These are phyloP conservation scores for Plasmodium chabaudi DNA, from an alignment of 169 alveolate species.

Conservation along the genomic window DNA sequence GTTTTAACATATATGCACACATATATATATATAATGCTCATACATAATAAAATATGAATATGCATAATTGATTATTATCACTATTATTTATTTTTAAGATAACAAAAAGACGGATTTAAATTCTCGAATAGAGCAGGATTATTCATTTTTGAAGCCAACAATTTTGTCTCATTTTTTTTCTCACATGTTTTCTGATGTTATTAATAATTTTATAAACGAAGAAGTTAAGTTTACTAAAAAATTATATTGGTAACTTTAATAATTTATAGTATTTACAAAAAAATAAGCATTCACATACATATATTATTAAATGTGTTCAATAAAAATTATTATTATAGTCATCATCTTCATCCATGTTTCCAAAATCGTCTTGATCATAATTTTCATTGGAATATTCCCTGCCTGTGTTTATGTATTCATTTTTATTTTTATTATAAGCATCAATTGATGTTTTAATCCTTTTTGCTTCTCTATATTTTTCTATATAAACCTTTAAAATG, in stretches of 20 bases:
- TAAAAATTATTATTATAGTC: conserved; percentile 24
- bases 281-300: neutral
- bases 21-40: conserved; percentile 4
- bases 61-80: neutral
- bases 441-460: conserved; percentile 70
- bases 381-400: conserved; percentile 42
- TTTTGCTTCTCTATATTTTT: conserved; percentile 72
- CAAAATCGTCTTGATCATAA: conserved; percentile 28
- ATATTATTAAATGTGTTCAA: neutral
- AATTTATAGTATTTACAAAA: conserved; percentile 2
- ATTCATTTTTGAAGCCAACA: conserved; percentile 72
- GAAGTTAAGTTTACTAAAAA: conserved; percentile 38
- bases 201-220: conserved; percentile 53
- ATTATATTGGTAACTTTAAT: conserved; percentile 17
- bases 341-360: conserved; percentile 23
- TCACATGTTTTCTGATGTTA: conserved; percentile 64
- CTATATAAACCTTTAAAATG: conserved; percentile 73
- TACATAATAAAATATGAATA: neutral
- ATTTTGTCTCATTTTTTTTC: conserved; percentile 75
- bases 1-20: neutral
- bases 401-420: conserved; percentile 73
- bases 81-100: conserved; percentile 13
- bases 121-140: conserved; percentile 30
- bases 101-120: conserved; percentile 22
- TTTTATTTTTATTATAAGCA: conserved; percentile 54